Evolutionary conservation across 495 filamentous ascomycete species (phyloP).

Genomic region (Penicillium turbatum): DNA sequence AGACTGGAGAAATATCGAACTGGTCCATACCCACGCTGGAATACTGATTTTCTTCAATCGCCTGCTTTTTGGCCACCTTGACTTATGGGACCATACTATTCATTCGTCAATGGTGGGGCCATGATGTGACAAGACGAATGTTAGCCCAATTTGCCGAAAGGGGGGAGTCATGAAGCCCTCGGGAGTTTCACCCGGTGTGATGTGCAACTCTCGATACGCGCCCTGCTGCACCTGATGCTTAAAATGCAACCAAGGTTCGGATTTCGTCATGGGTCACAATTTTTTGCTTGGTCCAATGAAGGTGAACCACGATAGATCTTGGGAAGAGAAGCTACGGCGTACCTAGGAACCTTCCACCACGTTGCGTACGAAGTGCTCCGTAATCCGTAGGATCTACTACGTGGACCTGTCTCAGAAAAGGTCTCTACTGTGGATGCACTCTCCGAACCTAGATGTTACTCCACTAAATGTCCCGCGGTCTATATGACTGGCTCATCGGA

Average conservation of each 20-base stretch:
- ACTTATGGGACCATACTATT: background rate
- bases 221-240: conserved; percentile 22
- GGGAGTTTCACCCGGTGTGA: conserved; percentile 6
- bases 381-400: too few relatives aligned
- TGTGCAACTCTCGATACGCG: conserved; percentile 15
- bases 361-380: background rate
- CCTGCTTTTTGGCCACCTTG: background rate
- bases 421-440: background rate
- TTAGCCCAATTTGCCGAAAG: background rate
- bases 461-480: background rate
- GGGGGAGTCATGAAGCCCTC: background rate
- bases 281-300: background rate
- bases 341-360: too few relatives aligned
- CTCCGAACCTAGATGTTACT: background rate
- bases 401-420: background rate
- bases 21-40: background rate
- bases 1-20: conserved; percentile 12
- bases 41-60: background rate
- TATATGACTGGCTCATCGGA: conserved; percentile 14
- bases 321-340: background rate
- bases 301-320: background rate
- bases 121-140: background rate
- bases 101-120: conserved; percentile 1
- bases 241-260: background rate
- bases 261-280: background rate